phyloP scores from a whole-genome alignment of 805 yeast species.

The Hemisphaericaspora nanyangensis region DNA sequence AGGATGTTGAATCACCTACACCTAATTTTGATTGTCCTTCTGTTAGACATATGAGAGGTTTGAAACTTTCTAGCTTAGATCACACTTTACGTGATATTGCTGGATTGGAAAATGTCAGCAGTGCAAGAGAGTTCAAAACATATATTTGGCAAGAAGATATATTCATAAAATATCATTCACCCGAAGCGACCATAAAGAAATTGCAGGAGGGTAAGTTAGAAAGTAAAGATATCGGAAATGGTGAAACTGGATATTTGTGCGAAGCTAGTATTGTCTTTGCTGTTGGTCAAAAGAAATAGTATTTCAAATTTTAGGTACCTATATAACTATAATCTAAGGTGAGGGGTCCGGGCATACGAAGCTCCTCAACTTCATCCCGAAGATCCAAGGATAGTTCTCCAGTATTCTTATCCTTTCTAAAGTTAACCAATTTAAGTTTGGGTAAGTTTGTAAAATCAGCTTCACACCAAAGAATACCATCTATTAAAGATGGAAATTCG shows the following conservation, averaged over 20 bases:
- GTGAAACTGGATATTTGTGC: slow-evolving; percentile 10
- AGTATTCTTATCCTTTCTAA: no score
- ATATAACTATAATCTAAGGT: no score
- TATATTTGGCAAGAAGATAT: slow-evolving; percentile 20
- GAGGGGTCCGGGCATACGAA: no score
- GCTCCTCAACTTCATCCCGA: neutral
- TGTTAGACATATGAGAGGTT: slow-evolving; percentile 31
- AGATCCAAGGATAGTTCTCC: neutral
- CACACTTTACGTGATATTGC: slow-evolving; percentile 17
- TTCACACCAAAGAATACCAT: neutral
- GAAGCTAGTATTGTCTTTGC: slow-evolving; percentile 23
- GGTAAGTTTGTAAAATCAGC: neutral
- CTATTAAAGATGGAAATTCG: neutral
- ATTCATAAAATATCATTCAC: slow-evolving; percentile 23
- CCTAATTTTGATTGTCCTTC: slow-evolving; percentile 8
- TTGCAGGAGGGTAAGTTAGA: slow-evolving; percentile 14
- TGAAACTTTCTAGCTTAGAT: slow-evolving; percentile 19
- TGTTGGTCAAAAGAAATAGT: slow-evolving; percentile 16
- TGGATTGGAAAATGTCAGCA: slow-evolving; percentile 18
- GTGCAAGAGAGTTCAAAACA: slow-evolving; percentile 17
- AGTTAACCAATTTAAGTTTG: no score
- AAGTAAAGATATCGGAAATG: slow-evolving; percentile 8
- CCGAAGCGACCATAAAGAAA: slow-evolving; percentile 10
- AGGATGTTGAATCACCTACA: slow-evolving; percentile 18
- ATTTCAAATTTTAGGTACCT: no score